These are phyloP conservation scores for Hypomontagnella submonticulosa DNA, from an alignment of 495 filamentous ascomycete species.

Conservation along the genomic window DNA sequence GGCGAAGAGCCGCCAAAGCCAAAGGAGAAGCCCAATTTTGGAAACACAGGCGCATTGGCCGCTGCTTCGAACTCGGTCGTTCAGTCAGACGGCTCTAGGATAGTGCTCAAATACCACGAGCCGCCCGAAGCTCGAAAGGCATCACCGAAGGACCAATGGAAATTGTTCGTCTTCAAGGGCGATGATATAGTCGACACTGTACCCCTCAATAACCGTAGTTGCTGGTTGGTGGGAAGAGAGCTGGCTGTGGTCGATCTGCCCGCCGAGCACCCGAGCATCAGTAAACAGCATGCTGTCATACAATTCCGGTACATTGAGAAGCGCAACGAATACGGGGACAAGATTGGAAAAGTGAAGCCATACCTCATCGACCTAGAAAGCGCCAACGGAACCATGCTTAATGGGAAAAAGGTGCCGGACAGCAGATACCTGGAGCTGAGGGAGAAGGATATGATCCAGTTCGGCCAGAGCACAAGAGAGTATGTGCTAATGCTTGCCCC, in stretches of 20 bases:
- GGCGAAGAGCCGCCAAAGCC: slow-evolving; percentile 66
- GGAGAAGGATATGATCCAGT: slow-evolving; percentile 88
- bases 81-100: slow-evolving; percentile 69
- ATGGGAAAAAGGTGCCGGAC: slow-evolving; percentile 75
- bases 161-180: slow-evolving; percentile 93
- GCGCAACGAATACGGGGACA: slow-evolving; percentile 86
- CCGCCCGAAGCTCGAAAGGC: slow-evolving; percentile 92
- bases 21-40: slow-evolving; percentile 90
- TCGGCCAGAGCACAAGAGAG: slow-evolving; percentile 87
- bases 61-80: slow-evolving; percentile 86
- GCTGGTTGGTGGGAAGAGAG: slow-evolving; percentile 92
- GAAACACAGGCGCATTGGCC: slow-evolving; percentile 81
- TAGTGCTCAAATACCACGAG: slow-evolving; percentile 95
- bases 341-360: slow-evolving; percentile 81
- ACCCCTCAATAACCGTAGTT: slow-evolving; percentile 76
- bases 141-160: slow-evolving; percentile 79
- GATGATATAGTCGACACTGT: slow-evolving; percentile 81
- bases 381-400: slow-evolving; percentile 88
- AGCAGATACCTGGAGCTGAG: slow-evolving; percentile 86
- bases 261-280: slow-evolving; percentile 90
- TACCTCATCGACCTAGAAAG: slow-evolving; percentile 96
- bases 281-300: slow-evolving; percentile 93
- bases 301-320: slow-evolving; percentile 90
- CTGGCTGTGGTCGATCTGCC: slow-evolving; percentile 80
- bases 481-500: slow-evolving; percentile 82